phyloP scores from a whole-genome alignment of 2,329 filamentous ascomycete genomes.

The Aspergillus novoparasiticus region DNA sequence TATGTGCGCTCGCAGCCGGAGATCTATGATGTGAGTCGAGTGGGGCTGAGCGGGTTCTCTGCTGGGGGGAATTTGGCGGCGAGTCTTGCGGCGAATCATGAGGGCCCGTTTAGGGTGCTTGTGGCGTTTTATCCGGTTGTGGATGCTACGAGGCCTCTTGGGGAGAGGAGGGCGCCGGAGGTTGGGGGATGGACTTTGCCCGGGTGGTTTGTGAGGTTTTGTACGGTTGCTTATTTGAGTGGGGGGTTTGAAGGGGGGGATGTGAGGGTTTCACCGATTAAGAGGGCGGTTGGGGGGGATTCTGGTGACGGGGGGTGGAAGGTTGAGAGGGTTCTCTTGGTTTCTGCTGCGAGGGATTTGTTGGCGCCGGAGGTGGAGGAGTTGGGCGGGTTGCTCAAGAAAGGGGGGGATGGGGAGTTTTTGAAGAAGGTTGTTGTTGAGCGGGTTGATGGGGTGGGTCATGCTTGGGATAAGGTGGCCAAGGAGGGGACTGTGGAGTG shows the following conservation, averaged over 20 bases:
- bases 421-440: slow-evolving; percentile 22
- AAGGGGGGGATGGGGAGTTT: not conserved
- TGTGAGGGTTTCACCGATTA: slow-evolving; percentile 28
- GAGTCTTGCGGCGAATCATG: slow-evolving; percentile 9
- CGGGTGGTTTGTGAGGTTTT: slow-evolving; percentile 23
- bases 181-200: slow-evolving; percentile 10
- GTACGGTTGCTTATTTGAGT: slow-evolving; percentile 29
- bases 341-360: slow-evolving; percentile 27
- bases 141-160: slow-evolving; percentile 17
- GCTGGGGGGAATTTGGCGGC: slow-evolving; percentile 42
- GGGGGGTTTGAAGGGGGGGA: slow-evolving; percentile 10
- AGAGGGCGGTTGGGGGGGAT: slow-evolving; percentile 13
- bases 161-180: not conserved
- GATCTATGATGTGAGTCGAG: slow-evolving; percentile 29
- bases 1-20: slow-evolving; percentile 34
- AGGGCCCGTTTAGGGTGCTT: slow-evolving; percentile 26
- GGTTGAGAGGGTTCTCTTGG: slow-evolving; percentile 21
- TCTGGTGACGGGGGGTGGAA: not conserved
- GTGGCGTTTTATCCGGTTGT: slow-evolving; percentile 35
- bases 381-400: slow-evolving; percentile 23
- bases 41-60: slow-evolving; percentile 45
- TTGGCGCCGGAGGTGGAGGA: slow-evolving; percentile 30
- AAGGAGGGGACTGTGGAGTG: slow-evolving; percentile 28
- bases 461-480: slow-evolving; percentile 42
- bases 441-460: slow-evolving; percentile 33